These are phyloP conservation scores for Malus orientalis DNA, from an alignment of 306 rosid species.

Conservation along the genomic window DNA sequence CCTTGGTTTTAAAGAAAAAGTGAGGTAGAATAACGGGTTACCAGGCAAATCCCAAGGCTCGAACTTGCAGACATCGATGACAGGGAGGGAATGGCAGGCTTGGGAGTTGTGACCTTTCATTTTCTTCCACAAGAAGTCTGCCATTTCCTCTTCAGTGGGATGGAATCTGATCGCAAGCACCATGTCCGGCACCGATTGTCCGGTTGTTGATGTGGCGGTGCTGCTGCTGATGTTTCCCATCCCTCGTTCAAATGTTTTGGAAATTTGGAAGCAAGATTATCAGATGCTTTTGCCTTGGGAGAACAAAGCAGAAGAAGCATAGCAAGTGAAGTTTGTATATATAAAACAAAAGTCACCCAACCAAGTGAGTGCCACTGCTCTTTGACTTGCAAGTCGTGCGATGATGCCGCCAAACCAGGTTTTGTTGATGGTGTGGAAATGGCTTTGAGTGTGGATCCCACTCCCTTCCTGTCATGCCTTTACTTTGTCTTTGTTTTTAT, in stretches of 20 bases:
- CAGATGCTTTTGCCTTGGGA: not conserved
- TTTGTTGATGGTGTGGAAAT: not conserved
- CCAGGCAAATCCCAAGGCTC: slow-evolving; percentile 58
- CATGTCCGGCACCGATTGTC: not conserved
- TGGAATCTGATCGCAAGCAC: not conserved
- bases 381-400: not conserved
- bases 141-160: not conserved
- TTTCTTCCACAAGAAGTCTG: slow-evolving; percentile 25
- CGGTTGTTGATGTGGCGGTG: not conserved
- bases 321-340: not conserved
- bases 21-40: not conserved
- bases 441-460: not conserved
- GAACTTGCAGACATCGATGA: slow-evolving; percentile 24
- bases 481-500: not conserved
- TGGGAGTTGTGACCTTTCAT: not conserved
- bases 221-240: not conserved
- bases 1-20: not conserved
- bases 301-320: not conserved
- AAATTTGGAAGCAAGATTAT: not conserved
- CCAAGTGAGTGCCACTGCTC: not conserved
- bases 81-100: slow-evolving; percentile 20
- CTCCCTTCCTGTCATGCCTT: not conserved
- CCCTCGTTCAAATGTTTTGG: not conserved
- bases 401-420: not conserved
- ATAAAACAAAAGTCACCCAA: not conserved